phyloP scores from a whole-genome alignment of 805 yeast species.

The Candida succiphila region DNA sequence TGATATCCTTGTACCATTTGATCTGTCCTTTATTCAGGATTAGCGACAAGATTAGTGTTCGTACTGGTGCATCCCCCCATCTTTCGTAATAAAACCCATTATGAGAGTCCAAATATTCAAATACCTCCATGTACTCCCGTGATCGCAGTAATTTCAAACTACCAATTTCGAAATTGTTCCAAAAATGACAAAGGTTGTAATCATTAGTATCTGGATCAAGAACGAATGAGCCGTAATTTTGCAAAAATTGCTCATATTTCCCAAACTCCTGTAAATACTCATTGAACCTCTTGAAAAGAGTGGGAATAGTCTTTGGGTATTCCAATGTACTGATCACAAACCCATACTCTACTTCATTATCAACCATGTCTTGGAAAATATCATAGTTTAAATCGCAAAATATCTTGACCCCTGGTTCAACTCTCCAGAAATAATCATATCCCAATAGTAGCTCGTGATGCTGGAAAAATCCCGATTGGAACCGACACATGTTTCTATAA shows the following conservation, averaged over 20 bases:
- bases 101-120: constrained; percentile 58
- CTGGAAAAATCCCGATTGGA: constrained; percentile 77
- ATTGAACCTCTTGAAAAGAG: constrained; percentile 31
- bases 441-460: constrained; percentile 56
- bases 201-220: constrained; percentile 47
- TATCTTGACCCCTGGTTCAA: constrained; percentile 72
- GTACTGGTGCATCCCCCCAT: constrained; percentile 91
- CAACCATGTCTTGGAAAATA: constrained; percentile 63
- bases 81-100: constrained; percentile 87
- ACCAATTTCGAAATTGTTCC: constrained; percentile 85
- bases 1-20: constrained; percentile 70
- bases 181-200: constrained; percentile 76
- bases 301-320: constrained; percentile 53
- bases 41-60: constrained; percentile 57
- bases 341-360: constrained; percentile 57
- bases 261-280: constrained; percentile 24
- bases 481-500: constrained; percentile 84
- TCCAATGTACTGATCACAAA: constrained; percentile 71
- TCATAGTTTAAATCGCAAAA: constrained; percentile 74
- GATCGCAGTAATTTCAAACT: constrained; percentile 62
- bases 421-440: constrained; percentile 87
- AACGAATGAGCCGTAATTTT: constrained; percentile 50
- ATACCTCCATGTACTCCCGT: constrained; percentile 54
- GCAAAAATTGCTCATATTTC: constrained; percentile 41
- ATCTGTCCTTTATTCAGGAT: constrained; percentile 57